A percentile compares a stretch with the other conserved stretches of the same genome.
Evolutionary conservation across 805 yeast species (phyloP).

Genomic region (Pichia californica): DNA sequence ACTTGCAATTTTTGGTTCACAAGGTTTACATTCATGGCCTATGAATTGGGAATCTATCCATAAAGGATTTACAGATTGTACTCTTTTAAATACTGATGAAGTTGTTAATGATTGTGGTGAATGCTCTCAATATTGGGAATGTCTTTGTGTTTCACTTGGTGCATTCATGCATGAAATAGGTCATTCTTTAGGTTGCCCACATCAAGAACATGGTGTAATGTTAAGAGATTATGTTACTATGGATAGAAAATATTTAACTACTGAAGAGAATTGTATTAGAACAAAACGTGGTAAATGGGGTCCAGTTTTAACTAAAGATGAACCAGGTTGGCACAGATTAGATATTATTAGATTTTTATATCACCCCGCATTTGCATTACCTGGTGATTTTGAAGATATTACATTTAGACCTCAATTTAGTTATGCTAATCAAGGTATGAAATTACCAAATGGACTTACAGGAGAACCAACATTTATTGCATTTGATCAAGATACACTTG

Average conservation of each 20-base stretch:
- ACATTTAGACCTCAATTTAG: slow-evolving; percentile 31
- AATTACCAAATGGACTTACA: slow-evolving; percentile 25
- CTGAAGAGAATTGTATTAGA: slow-evolving; percentile 54
- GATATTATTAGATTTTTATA: slow-evolving; percentile 71
- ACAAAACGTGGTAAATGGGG: slow-evolving; percentile 43
- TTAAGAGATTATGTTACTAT: slow-evolving; percentile 74
- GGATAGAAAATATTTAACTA: slow-evolving; percentile 74
- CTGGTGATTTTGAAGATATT: slow-evolving; percentile 49
- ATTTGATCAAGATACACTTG: slow-evolving; percentile 36
- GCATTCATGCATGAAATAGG: slow-evolving; percentile 97
- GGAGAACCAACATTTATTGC: slow-evolving; percentile 43
- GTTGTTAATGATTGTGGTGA: slow-evolving; percentile 90
- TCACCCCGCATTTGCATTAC: slow-evolving; percentile 75
- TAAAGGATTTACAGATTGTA: slow-evolving; percentile 66
- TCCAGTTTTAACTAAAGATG: slow-evolving; percentile 51
- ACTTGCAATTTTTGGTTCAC: slow-evolving; percentile 90
- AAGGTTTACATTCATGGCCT: slow-evolving; percentile 93
- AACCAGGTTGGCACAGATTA: slow-evolving; percentile 82
- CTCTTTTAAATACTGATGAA: slow-evolving; percentile 50
- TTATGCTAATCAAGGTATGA: slow-evolving; percentile 27
- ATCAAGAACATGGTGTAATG: slow-evolving; percentile 88
- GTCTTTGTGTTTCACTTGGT: slow-evolving; percentile 77
- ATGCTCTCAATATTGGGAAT: slow-evolving; percentile 88
- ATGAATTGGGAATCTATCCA: slow-evolving; percentile 62
- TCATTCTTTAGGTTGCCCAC: slow-evolving; percentile 86